These are phyloP conservation scores for Starmerella stigmatis DNA, from an alignment of 805 yeast genomes.

Conservation along the genomic window DNA sequence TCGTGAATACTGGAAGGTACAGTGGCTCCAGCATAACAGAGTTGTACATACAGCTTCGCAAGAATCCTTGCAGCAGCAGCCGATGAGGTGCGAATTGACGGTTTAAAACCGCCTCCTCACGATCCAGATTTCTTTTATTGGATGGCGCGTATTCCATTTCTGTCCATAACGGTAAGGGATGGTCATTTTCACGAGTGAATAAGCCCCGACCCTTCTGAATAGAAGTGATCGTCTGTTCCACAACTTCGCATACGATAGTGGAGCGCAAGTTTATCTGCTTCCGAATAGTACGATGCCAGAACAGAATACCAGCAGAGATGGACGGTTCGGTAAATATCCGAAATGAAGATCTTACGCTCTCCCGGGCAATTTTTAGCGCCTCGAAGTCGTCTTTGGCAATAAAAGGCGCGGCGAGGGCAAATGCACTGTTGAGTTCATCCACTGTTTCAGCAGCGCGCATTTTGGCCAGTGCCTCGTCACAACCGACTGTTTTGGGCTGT, in stretches of 20 bases:
- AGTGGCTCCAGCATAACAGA: slow-evolving; percentile 25
- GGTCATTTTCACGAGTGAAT: slow-evolving; percentile 48
- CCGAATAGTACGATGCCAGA: slow-evolving; percentile 71
- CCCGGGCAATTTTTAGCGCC: slow-evolving; percentile 21
- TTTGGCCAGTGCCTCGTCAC: neutral
- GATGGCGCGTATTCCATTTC: slow-evolving; percentile 88
- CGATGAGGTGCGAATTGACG: slow-evolving; percentile 55
- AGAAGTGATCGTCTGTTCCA: slow-evolving; percentile 57
- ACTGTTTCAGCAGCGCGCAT: slow-evolving; percentile 1
- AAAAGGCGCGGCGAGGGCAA: slow-evolving; percentile 5
- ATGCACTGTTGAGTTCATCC: slow-evolving; percentile 10
- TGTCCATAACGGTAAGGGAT: slow-evolving; percentile 48
- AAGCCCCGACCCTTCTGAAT: slow-evolving; percentile 53
- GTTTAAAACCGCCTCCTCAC: slow-evolving; percentile 41
- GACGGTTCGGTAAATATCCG: slow-evolving; percentile 46
- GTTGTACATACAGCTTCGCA: slow-evolving; percentile 57
- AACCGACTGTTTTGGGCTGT: neutral
- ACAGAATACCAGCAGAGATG: slow-evolving; percentile 55
- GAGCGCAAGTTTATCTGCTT: slow-evolving; percentile 51
- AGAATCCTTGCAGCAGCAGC: slow-evolving; percentile 51
- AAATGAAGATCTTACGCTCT: slow-evolving; percentile 50
- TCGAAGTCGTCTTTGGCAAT: slow-evolving; percentile 1
- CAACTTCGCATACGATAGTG: slow-evolving; percentile 57
- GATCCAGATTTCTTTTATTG: slow-evolving; percentile 48
- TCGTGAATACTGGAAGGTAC: slow-evolving; percentile 56